Base-by-base conservation (phyloP, 2,329 filamentous ascomycete species). In the Dothistroma septosporum region DNA sequence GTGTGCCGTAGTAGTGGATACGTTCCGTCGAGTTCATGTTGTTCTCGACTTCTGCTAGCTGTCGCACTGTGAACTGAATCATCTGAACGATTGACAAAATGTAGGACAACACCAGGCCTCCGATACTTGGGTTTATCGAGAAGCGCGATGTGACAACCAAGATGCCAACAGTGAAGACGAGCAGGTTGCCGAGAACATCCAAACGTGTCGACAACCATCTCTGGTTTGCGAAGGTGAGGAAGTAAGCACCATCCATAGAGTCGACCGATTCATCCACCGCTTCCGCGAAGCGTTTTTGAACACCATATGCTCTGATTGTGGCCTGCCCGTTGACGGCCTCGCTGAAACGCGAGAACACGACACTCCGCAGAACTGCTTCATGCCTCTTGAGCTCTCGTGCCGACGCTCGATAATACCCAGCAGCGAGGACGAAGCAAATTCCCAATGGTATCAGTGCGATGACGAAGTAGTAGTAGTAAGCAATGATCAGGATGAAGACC, bases 11-110 rank as follows among this genome's bases (percentile, higher is more conserved):
- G 78, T 96, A 91, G 73, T 92, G 87, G 35, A 97, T 81, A 54
- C 94, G 88, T 77, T 97, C 93, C 0, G 95, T 94, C 0, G 92
- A 88, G 74, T 97, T 97, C 93, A 97, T 97, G 72, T 92, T 91
- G 76, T 97, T 97, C 76, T 97, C 93, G 9, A 97, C 91, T 75
- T 97, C 93, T 28, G 93, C 93, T 8, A 97, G 82, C 76, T 97
- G 93, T 19, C 94, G 86, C 19, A 97, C 91, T 0, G 91, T 93
- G 75, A 97, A 97, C 73, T 97, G 93, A 66, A 97, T 88, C 89
- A 97, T 92, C 75, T 95, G 91, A 19, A 96, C 92, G 70, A 97
- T 96, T 14, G 88, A 85, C 19, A 99, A 82, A 71, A 97, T 96
- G 75, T 97, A 97, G 52, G 90, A 94, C 22, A 99, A 82, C 0